phyloP scores from a whole-genome alignment of 805 yeast genomes.

The Wickerhamomyces rabaulensis region DNA sequence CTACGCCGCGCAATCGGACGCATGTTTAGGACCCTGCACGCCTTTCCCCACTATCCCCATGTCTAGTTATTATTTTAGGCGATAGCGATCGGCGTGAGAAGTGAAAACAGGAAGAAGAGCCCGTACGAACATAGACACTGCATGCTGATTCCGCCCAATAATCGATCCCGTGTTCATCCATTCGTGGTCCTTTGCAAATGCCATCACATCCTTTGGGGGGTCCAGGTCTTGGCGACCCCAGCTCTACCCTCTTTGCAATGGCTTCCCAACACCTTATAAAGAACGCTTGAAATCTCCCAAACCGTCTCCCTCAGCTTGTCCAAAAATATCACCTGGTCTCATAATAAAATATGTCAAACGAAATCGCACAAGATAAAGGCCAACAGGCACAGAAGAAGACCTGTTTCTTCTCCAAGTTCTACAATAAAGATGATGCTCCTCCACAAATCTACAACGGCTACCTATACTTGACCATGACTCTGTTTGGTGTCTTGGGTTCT shows the following conservation, averaged over 20 bases:
- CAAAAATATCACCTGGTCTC: neutral
- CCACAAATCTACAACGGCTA: slow-evolving; percentile 42
- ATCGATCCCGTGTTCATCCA: neutral
- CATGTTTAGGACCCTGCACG: neutral
- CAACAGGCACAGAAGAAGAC: neutral
- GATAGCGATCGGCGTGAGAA: too few relatives aligned
- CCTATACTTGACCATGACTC: slow-evolving; percentile 38
- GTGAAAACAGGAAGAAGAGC: too few relatives aligned
- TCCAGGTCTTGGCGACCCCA: neutral
- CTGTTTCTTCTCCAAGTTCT: slow-evolving; percentile 9
- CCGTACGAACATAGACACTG: neutral
- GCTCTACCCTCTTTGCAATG: neutral
- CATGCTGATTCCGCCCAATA: neutral
- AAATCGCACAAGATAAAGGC: neutral
- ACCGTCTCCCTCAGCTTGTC: too few relatives aligned
- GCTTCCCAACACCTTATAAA: neutral
- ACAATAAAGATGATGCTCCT: slow-evolving; percentile 26
- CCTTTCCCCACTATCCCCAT: neutral
- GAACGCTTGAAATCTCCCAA: too few relatives aligned
- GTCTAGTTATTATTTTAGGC: too few relatives aligned
- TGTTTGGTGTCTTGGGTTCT: slow-evolving; percentile 51
- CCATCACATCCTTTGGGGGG: neutral
- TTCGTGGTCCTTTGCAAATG: neutral
- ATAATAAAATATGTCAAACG: neutral
- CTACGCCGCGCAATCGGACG: neutral